Percentiles rank a stretch among this genome's conserved stretches.
Evolutionary conservation across 176 grass and related monocot genomes (phyloP).

Genomic region (Bolboschoenus planiculmis): DNA sequence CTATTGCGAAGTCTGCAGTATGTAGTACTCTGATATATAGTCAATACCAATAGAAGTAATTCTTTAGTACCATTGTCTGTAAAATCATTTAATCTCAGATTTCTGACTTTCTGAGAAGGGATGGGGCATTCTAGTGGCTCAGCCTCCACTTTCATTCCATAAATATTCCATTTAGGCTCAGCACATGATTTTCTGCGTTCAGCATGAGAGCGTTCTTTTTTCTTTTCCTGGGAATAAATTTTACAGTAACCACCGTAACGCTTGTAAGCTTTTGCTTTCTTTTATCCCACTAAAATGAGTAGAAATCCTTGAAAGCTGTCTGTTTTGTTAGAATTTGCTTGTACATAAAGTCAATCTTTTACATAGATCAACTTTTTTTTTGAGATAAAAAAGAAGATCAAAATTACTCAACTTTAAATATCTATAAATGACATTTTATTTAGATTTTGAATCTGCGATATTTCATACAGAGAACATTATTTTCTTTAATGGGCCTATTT

Average conservation of each 20-base stretch:
- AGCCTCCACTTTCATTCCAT: not conserved
- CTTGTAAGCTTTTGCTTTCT: not conserved
- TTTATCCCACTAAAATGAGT: not conserved
- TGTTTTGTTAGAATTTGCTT: too few relatives aligned
- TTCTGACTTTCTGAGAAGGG: too few relatives aligned
- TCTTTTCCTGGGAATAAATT: not conserved
- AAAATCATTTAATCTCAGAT: not conserved
- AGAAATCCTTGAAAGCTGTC: too few relatives aligned
- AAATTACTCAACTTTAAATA: too few relatives aligned
- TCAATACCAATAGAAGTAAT: not conserved
- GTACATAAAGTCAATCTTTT: too few relatives aligned
- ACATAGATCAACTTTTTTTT: too few relatives aligned
- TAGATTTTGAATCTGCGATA: too few relatives aligned
- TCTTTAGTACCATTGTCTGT: not conserved
- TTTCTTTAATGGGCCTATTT: too few relatives aligned
- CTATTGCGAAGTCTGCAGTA: not conserved
- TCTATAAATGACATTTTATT: too few relatives aligned
- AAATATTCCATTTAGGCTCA: not conserved
- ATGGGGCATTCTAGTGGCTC: too few relatives aligned
- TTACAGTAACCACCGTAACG: not conserved
- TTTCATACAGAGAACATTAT: too few relatives aligned
- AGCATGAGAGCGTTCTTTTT: not conserved
- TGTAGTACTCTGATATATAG: not conserved
- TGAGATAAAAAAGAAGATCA: too few relatives aligned
- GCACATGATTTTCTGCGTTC: not conserved